phyloP scores from a whole-genome alignment of 345 rosid genomes.

The Gossypium australe region DNA sequence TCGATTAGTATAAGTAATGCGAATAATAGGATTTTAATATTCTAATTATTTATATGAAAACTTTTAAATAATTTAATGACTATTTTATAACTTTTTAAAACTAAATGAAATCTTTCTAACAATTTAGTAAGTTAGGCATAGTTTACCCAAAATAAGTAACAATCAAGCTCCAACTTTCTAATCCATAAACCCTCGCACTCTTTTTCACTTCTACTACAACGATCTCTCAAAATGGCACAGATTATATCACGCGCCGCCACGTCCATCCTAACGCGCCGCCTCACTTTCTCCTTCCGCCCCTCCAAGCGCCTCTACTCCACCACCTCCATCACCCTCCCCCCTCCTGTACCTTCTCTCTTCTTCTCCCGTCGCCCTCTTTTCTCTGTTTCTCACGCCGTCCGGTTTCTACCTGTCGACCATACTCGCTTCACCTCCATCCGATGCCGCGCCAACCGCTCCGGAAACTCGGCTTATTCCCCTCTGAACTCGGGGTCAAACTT shows the following conservation, averaged over 20 bases:
- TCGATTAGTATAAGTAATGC: no score
- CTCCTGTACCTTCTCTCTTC: conserved; percentile 32
- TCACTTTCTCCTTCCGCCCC: conserved; percentile 20
- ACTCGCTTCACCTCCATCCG: conserved; percentile 51
- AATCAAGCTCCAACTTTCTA: no score
- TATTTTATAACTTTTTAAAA: no score
- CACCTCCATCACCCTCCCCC: conserved; percentile 28
- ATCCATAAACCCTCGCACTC: conserved; percentile 6
- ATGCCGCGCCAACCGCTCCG: conserved; percentile 68
- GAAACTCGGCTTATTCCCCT: conserved; percentile 71
- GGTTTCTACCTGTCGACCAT: conserved; percentile 15
- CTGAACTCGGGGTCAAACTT: conserved; percentile 82
- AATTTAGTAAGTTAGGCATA: no score
- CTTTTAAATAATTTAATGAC: rapidly evolving
- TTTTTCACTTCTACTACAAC: no score
- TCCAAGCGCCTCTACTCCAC: conserved; percentile 41
- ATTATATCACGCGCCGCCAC: conserved; percentile 37
- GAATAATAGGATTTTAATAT: no score
- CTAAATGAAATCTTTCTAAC: rapidly evolving
- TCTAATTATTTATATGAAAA: rapidly evolving
- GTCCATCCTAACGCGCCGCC: conserved; percentile 41
- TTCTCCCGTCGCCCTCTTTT: conserved; percentile 34
- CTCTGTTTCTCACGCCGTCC: conserved; percentile 27
- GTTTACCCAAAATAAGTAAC: no score
- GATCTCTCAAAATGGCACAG: conserved; percentile 43